Evolutionary conservation across 495 filamentous ascomycete genomes (phyloP), one percentile per base, ranked within the genome.

Genomic region (Penicillium cosmopolitanum): DNA sequence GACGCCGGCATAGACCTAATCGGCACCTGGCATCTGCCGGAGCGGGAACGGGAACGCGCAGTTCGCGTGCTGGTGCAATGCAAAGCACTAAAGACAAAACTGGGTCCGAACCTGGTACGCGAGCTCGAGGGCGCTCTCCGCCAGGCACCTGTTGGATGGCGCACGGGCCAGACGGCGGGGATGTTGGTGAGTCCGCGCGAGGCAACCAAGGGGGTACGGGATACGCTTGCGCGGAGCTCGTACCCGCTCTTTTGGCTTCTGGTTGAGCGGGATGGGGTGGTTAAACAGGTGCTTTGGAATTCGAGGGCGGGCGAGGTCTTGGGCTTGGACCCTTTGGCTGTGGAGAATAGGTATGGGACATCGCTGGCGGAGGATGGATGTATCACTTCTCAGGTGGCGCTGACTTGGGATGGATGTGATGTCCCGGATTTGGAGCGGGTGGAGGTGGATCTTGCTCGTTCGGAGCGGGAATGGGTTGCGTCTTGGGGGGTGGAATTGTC

Each of bases 1-100:
- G 93, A 98, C 73, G 78, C 75, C 51, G 94, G 94, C 34, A 90
- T 96, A 67, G 94, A 98, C 70, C 82, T 97, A 0, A 75, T 92
- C 3, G 93, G 93, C 21, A 84, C 84, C 16, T 98, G 94, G 94
- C 73, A 78, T 12, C 72, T 92, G 7, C 86, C 87, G 10, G 56
- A 62, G 44, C 65, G 62, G 21, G 74, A 78, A 5, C 67, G 58
- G 46, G 64, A 67, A 52, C 72, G 51, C 2, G 80, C 85, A 0
- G 57, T 95, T 5, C 83, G 81, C 51, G 84, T 92, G 2, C 63
- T 96, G 5, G 76, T 92, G 19, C 93, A 96, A 69, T 98, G 95
- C 77, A 98, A 97, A 74, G 83, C 84, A 16, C 58, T 80, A 18
- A 78, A 77, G 57, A 66, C 77, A 21, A 84, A 79, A 57, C 66